Evolutionary conservation across 2,329 filamentous ascomycete genomes (phyloP).

Genomic region (Botryotinia calthae): DNA sequence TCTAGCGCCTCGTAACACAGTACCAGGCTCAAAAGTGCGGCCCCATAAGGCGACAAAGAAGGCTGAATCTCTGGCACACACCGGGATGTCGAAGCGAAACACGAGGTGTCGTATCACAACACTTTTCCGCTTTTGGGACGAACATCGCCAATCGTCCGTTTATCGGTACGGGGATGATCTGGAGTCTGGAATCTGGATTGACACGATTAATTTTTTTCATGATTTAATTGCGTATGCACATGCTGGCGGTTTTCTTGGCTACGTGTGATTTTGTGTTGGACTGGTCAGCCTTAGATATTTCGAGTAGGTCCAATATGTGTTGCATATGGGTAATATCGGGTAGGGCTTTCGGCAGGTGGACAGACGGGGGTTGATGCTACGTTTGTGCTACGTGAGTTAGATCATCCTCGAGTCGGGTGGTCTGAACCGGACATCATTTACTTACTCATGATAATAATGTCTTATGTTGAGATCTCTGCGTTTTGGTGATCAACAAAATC

Average conservation of each 20-base stretch:
- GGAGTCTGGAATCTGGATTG: neutral
- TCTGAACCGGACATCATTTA: neutral
- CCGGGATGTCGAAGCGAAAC: conserved; percentile 16
- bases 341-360: conserved; percentile 16
- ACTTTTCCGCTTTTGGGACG: conserved; percentile 10
- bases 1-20: neutral
- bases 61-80: conserved; percentile 18
- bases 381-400: neutral
- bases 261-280: neutral
- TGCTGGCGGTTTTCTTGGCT: neutral
- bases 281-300: conserved; percentile 16
- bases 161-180: neutral
- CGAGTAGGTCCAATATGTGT: neutral
- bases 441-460: neutral
- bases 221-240: conserved; percentile 4
- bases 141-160: conserved; percentile 14
- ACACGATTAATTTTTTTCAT: neutral
- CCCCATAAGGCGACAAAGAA: conserved; percentile 20
- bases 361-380: conserved; percentile 4
- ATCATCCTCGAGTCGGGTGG: conserved; percentile 2
- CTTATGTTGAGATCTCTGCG: conserved; percentile 1
- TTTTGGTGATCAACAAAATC: neutral
- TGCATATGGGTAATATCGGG: conserved; percentile 12
- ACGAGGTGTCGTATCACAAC: conserved; percentile 13
- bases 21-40: neutral